Evolutionary conservation across 495 filamentous ascomycete species (phyloP).

Genomic region (Penicillium atrosanguineum): DNA sequence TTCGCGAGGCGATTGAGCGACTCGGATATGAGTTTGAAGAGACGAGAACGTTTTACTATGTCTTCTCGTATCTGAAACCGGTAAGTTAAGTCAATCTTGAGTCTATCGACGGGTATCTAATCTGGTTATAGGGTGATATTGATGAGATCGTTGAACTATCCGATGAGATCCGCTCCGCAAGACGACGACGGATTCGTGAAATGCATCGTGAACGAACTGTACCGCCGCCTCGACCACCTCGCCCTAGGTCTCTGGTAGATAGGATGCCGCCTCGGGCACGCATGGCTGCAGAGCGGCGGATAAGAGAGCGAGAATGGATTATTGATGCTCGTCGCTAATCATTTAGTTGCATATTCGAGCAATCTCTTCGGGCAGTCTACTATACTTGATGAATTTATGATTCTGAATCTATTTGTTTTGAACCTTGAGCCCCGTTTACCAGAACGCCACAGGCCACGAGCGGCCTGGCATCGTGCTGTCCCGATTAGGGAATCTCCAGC

Average conservation of each 20-base stretch:
- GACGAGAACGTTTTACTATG: slow-evolving; percentile 83
- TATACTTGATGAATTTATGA: no score
- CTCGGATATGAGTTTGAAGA: slow-evolving; percentile 90
- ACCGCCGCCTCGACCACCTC: slow-evolving; percentile 24
- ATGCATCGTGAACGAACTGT: slow-evolving; percentile 74
- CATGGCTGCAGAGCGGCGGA: slow-evolving; percentile 8
- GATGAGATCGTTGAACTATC: slow-evolving; percentile 75
- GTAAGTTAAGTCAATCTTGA: slow-evolving; percentile 51
- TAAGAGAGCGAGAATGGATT: slow-evolving; percentile 27
- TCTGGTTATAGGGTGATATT: slow-evolving; percentile 72
- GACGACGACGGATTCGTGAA: slow-evolving; percentile 73
- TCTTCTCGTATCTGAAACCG: slow-evolving; percentile 86
- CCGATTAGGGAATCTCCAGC: neutral
- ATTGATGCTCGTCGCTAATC: slow-evolving; percentile 7
- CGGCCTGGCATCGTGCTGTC: neutral
- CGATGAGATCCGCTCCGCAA: slow-evolving; percentile 73
- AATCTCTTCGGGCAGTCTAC: neutral
- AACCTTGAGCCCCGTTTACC: neutral
- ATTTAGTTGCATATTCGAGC: neutral
- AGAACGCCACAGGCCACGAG: neutral
- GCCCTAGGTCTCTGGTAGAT: slow-evolving; percentile 7
- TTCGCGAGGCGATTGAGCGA: slow-evolving; percentile 81
- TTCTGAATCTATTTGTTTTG: neutral
- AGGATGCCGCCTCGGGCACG: slow-evolving; percentile 17
- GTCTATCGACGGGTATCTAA: neutral